Percentiles rank a stretch among this genome's conserved stretches.
These are phyloP conservation scores for Xylariaceae sp. DNA, from an alignment of 2,329 filamentous ascomycete species.

Conservation along the genomic window DNA sequence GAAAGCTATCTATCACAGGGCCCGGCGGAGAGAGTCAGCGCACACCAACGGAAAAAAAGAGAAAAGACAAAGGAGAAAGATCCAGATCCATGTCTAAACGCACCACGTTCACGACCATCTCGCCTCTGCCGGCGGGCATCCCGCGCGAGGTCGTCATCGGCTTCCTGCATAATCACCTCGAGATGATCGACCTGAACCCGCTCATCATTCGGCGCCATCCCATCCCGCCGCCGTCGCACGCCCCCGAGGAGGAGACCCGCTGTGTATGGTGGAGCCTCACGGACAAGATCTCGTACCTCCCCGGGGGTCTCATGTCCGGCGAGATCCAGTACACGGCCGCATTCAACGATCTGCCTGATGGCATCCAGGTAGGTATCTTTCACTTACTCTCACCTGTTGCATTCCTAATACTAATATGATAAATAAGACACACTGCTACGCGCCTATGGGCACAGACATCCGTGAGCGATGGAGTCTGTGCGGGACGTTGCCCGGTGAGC, in stretches of 20 bases:
- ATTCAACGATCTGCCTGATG: constrained; percentile 68
- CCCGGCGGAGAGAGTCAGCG: background rate
- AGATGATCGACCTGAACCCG: constrained; percentile 86
- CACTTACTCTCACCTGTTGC: background rate
- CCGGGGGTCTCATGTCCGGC: constrained; percentile 19
- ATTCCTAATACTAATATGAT: background rate
- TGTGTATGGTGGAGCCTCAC: constrained; percentile 75
- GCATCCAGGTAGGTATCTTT: constrained; percentile 52
- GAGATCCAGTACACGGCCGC: constrained; percentile 74
- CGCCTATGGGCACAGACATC: constrained; percentile 75
- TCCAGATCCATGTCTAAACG: constrained; percentile 58
- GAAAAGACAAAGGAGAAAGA: background rate
- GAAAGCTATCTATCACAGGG: too few species aligned
- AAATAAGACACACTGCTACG: constrained; percentile 68
- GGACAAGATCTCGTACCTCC: constrained; percentile 57
- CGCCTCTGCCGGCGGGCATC: constrained; percentile 65
- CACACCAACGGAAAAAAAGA: background rate
- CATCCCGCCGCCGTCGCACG: constrained; percentile 62
- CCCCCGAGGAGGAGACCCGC: constrained; percentile 63
- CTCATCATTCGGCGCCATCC: constrained; percentile 67
- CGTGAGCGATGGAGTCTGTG: constrained; percentile 71
- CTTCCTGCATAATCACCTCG: constrained; percentile 70
- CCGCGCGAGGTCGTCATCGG: constrained; percentile 64
- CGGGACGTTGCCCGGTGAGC: constrained; percentile 67
- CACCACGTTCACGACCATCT: constrained; percentile 70